Conservation (phyloP, 345 rosid species). For the Heritiera fomes region DNA sequence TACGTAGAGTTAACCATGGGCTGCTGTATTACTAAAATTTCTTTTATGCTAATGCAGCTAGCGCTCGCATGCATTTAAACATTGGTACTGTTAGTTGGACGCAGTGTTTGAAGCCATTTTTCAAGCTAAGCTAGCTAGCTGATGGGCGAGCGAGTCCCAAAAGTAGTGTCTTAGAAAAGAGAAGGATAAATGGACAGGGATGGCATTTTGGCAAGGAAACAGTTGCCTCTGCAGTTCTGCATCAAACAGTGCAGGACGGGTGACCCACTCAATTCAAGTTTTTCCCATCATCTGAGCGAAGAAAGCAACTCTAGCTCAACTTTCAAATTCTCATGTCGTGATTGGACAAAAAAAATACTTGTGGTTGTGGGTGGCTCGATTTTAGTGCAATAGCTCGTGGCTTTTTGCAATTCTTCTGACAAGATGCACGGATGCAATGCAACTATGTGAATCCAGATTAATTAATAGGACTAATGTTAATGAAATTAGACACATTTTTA, state of each 20-base stretch:
- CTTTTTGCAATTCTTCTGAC: background rate
- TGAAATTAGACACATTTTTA: no score
- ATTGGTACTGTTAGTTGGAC: no score
- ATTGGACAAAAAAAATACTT: background rate
- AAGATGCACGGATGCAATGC: background rate
- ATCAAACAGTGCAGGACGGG: background rate
- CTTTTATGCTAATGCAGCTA: no score
- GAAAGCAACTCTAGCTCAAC: background rate
- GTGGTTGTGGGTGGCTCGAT: background rate
- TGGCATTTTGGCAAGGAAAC: conserved; percentile 1
- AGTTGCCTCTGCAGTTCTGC: background rate
- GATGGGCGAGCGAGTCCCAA: background rate
- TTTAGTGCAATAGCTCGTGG: background rate
- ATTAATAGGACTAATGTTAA: no score
- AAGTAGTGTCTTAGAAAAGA: background rate
- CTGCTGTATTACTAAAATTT: background rate
- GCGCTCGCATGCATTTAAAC: no score
- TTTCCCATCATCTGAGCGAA: background rate
- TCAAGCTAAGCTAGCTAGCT: no score
- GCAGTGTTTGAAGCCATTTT: no score
- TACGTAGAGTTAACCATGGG: background rate
- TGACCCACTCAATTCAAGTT: background rate
- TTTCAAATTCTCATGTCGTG: background rate
- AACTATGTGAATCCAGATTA: background rate
- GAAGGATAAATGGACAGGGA: background rate